Evolutionary conservation across 2,329 filamentous ascomycete species (phyloP), one percentile per base, ranked within the genome.

Genomic region (Lomentospora prolificans): DNA sequence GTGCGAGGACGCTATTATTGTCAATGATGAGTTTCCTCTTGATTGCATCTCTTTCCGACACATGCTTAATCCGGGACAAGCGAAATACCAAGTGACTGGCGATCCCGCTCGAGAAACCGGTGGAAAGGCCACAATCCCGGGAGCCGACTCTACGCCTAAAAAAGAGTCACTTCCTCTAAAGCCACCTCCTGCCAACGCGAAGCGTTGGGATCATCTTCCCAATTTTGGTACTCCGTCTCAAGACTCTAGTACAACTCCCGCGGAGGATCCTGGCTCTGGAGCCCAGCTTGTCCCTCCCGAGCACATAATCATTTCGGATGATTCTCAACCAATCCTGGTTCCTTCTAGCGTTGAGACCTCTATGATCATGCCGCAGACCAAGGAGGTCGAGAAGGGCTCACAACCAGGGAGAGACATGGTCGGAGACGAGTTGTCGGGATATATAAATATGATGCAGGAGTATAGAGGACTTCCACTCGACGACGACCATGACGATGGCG

Each of bases 1-100:
- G 60, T 7, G 58, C 50, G 53, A 54, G 59, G 56, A 58, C 46
- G 65, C 70, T 4, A 63, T 75, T 2, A 62, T 95, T 3, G 84
- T 90, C 9, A 86, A 84, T 57, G 84, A 88, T 51, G 71, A 75
- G 0, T 92, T 86, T 62, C 80, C 85, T 0, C 70, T 85, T 2
- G 86, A 90, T 56, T 90, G 86, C 60, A 77, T 89, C 36, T 70
- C 72, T 33, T 83, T 80, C 59, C 72, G 75, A 4, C 69, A 70
- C 1, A 59, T 90, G 1, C 67, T 89, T 14, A 81, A 87, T 59
- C 75, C 79, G 4, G 69, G 70, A 3, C 81, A 84, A 61, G 67
- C 67, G 25, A 78, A 79, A 50, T 94, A 89, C 63, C 70, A 66
- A 57, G 75, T 87, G 25, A 65, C 64, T 53, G 88, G 78, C 44